phyloP scores from a whole-genome alignment of 345 rosid genomes.

The Physaria fendleri region DNA sequence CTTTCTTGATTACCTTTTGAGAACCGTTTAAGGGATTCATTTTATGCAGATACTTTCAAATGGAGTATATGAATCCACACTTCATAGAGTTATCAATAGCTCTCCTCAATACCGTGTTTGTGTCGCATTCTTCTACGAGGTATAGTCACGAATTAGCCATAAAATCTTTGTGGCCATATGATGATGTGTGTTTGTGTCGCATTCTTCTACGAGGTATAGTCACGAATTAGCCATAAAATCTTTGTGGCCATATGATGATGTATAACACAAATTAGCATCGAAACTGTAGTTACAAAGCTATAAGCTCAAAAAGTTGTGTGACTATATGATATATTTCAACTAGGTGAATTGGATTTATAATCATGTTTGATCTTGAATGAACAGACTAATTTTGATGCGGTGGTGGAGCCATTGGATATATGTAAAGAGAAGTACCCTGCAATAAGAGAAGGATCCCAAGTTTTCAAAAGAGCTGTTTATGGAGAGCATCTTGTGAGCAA shows the following conservation, averaged over 20 bases:
- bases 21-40: too few relatives aligned
- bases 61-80: conserved; percentile 61
- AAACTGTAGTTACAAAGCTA: too few relatives aligned
- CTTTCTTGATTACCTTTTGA: too few relatives aligned
- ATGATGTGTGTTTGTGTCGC: conserved; percentile 55
- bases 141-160: conserved; percentile 9
- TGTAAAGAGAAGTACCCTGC: conserved; percentile 38
- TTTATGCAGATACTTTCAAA: conserved; percentile 54
- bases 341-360: not conserved
- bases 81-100: conserved; percentile 54
- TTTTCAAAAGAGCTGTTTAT: conserved; percentile 46
- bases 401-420: conserved; percentile 59
- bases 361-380: not conserved
- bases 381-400: conserved; percentile 61
- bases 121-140: conserved; percentile 66
- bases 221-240: not conserved
- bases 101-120: conserved; percentile 46
- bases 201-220: conserved; percentile 68
- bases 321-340: too few relatives aligned
- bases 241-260: too few relatives aligned
- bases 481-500: conserved; percentile 75
- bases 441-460: conserved; percentile 25
- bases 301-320: too few relatives aligned
- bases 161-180: not conserved
- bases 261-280: too few relatives aligned